Evolutionary conservation across 140 eudicot genomes (phyloP), one percentile per base, ranked within the genome.

Genomic region (Cichorium intybus): DNA sequence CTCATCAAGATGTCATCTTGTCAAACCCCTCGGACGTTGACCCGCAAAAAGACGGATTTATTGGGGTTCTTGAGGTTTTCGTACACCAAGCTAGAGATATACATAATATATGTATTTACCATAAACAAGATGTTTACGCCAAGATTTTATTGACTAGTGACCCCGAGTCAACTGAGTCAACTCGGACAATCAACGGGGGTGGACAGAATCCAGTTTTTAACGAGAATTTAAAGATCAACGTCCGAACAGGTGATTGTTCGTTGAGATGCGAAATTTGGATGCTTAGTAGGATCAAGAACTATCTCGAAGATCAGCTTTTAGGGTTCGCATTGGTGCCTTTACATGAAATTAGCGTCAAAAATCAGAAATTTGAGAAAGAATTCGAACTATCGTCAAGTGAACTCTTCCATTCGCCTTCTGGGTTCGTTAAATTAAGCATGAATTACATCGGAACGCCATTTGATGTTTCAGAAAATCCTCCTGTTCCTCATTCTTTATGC

Each of bases 211-310:
- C 97, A 0, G 81, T 90, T 68, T 90, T 90, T 60, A 77, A 90
- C 50, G 88, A 90, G 59, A 78, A 49, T 63, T 78, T 87, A 22
- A 62, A 66, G 58, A 71, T 90, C 12, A 43, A 79, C 20, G 85
- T 90, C 43, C 82, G 75, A 39, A 87, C 67, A 1, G 60, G 79
- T 7, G 86, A 84, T 39, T 69, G 83, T 37, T 81, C 86, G 17
- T 72, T 90, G 14, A 90, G 82, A 70, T 90, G 97, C 73, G 97
- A 90, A 75, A 68, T 82, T 49, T 87, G 97, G 97, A 90, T 90
- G 95, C 89, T 90, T 10, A 90, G 97, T 78, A 81, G 96, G 71
- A 86, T 87, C 65, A 74, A 54, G 51, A 87, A 84, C 31, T 90
- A 90, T 79, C 95, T 90, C 49, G 79, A 90, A 71, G 97, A 90